Conservation (phyloP, 768 basidiomycete species). For the Leccinum disarticulatum region DNA sequence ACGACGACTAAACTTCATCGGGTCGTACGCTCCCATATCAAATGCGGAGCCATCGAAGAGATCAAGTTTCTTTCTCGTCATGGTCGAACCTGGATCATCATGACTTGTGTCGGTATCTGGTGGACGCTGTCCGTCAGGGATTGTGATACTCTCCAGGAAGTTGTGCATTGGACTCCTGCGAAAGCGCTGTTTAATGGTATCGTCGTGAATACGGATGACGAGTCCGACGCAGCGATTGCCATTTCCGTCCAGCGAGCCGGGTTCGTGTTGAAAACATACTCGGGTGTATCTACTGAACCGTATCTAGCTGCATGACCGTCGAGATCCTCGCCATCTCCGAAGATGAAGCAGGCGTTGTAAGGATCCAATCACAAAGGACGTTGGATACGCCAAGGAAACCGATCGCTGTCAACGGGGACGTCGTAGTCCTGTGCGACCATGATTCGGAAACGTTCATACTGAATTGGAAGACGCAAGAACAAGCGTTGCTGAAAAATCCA, state of each 20-base stretch:
- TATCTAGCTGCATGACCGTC: slow-evolving; percentile 20
- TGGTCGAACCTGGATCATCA: slow-evolving; percentile 46
- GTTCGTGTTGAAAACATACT: slow-evolving; percentile 36
- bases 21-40: slow-evolving; percentile 25
- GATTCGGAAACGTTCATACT: slow-evolving; percentile 47
- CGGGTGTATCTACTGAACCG: slow-evolving; percentile 13
- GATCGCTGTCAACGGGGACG: slow-evolving; percentile 47
- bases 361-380: slow-evolving; percentile 33
- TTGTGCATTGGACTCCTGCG: slow-evolving; percentile 53
- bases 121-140: slow-evolving; percentile 57
- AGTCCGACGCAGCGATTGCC: slow-evolving; percentile 49
- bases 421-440: slow-evolving; percentile 57
- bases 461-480: slow-evolving; percentile 52
- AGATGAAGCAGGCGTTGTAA: slow-evolving; percentile 10
- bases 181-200: slow-evolving; percentile 54
- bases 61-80: slow-evolving; percentile 53
- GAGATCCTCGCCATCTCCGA: slow-evolving; percentile 30
- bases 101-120: slow-evolving; percentile 63
- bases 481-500: slow-evolving; percentile 45
- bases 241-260: slow-evolving; percentile 46
- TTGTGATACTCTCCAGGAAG: slow-evolving; percentile 26
- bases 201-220: slow-evolving; percentile 46
- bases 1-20: slow-evolving; percentile 14
- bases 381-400: slow-evolving; percentile 46
- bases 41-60: slow-evolving; percentile 47